Conservation (phyloP, 2,329 filamentous ascomycete genomes). For the Scytalidium lignicola region DNA sequence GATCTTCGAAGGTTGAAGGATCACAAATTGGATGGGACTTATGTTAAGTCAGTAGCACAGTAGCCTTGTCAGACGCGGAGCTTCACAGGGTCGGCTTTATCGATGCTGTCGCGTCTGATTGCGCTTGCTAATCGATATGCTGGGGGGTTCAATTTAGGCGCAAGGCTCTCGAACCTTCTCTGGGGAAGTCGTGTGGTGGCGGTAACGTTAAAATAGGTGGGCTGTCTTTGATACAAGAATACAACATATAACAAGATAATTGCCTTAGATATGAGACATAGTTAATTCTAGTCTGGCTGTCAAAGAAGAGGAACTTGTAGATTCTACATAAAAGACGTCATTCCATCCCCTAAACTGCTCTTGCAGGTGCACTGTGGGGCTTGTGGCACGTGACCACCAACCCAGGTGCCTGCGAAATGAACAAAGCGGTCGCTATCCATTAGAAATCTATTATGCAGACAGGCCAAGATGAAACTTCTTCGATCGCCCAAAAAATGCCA, state of each 20-base stretch:
- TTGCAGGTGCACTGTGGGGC: too few relatives aligned
- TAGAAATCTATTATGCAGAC: not conserved
- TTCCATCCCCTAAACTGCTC: too few relatives aligned
- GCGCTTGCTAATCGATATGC: not conserved
- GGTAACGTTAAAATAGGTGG: not conserved
- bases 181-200: not conserved
- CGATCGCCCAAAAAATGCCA: not conserved
- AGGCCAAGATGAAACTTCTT: not conserved
- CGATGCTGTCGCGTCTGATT: not conserved
- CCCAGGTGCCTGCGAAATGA: not conserved
- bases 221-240: too few relatives aligned
- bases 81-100: not conserved
- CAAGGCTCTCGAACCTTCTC: conserved; percentile 4
- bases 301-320: too few relatives aligned
- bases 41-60: not conserved
- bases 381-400: too few relatives aligned
- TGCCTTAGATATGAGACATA: too few relatives aligned
- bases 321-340: too few relatives aligned
- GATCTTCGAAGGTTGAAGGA: not conserved
- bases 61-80: conserved; percentile 3
- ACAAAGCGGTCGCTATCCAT: not conserved
- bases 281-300: too few relatives aligned
- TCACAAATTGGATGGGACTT: conserved; percentile 1
- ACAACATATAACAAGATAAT: too few relatives aligned
- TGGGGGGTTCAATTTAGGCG: not conserved